Evolutionary conservation across 2,329 filamentous ascomycete genomes (phyloP).

Genomic region (Karstenula rhodostoma): DNA sequence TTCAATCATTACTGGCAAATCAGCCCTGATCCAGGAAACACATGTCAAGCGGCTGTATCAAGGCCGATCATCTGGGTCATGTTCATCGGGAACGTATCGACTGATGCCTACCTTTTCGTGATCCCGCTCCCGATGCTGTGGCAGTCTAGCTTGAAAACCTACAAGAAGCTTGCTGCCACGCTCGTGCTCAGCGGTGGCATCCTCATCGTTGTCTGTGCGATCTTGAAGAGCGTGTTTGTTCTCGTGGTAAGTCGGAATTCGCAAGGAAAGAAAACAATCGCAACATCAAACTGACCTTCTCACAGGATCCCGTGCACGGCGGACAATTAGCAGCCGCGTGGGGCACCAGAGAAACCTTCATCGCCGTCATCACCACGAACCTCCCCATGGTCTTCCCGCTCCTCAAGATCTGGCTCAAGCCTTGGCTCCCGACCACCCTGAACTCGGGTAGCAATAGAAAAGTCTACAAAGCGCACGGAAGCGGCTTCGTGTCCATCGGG

Average conservation of each 20-base stretch:
- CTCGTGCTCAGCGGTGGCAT: constrained; percentile 64
- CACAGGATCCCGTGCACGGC: constrained; percentile 49
- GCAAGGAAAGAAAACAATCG: constrained; percentile 14
- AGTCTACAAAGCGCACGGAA: constrained; percentile 20
- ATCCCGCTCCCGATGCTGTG: constrained; percentile 67
- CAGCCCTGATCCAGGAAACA: constrained; percentile 61
- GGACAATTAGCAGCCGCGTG: constrained; percentile 54
- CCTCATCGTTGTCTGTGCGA: constrained; percentile 65
- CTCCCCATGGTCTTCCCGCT: constrained; percentile 51
- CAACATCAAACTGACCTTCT: background rate
- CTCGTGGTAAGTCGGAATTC: constrained; percentile 38
- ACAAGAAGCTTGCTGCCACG: constrained; percentile 63
- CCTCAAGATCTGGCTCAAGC: constrained; percentile 22
- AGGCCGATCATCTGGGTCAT: constrained; percentile 21
- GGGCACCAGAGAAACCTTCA: constrained; percentile 57
- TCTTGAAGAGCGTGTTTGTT: constrained; percentile 63
- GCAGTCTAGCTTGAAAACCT: constrained; percentile 56
- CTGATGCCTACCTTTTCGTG: constrained; percentile 66
- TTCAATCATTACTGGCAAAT: constrained; percentile 67
- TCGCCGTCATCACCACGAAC: constrained; percentile 56
- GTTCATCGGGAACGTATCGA: constrained; percentile 61
- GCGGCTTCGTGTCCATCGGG: constrained; percentile 29
- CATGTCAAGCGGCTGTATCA: constrained; percentile 22
- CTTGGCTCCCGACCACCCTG: constrained; percentile 20
- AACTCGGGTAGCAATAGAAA: constrained; percentile 23